Conservation (phyloP, 176 grass and related monocot genomes). For the Paspalum vaginatum region DNA sequence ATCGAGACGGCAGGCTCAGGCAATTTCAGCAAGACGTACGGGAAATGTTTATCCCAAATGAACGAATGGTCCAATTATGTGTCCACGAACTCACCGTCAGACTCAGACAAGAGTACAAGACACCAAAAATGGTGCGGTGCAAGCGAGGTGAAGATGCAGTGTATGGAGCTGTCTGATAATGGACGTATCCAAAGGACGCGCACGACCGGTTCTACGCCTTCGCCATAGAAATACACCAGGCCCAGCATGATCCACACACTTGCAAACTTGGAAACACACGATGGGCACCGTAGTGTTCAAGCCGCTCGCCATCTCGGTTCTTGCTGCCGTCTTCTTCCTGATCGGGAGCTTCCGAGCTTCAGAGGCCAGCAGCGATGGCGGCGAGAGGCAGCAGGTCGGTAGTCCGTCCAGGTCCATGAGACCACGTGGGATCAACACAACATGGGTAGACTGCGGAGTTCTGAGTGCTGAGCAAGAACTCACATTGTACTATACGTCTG, state of each 20-base stretch:
- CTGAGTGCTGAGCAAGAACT: not conserved
- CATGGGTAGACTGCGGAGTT: not conserved
- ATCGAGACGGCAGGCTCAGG: too few relatives aligned
- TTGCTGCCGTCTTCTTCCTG: not conserved
- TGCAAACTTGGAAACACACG: too few relatives aligned
- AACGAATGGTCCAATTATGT: not conserved
- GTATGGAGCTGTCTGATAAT: not conserved
- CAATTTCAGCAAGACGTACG: too few relatives aligned
- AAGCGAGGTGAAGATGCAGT: not conserved
- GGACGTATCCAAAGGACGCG: not conserved
- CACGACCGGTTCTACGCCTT: not conserved
- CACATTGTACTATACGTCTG: not conserved
- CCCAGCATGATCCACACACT: not conserved
- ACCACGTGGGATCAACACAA: not conserved
- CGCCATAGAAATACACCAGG: not conserved
- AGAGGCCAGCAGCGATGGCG: not conserved
- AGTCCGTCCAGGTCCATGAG: not conserved
- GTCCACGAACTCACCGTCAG: slow-evolving; percentile 6
- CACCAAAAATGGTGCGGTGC: not conserved
- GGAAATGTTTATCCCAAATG: too few relatives aligned
- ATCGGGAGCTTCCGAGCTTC: not conserved
- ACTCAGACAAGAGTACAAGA: not conserved
- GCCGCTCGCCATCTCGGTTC: not conserved
- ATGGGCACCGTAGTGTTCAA: not conserved
- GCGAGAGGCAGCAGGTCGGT: not conserved